phyloP scores from a whole-genome alignment of 176 grass and related monocot genomes.

The Triticum dicoccoides region DNA sequence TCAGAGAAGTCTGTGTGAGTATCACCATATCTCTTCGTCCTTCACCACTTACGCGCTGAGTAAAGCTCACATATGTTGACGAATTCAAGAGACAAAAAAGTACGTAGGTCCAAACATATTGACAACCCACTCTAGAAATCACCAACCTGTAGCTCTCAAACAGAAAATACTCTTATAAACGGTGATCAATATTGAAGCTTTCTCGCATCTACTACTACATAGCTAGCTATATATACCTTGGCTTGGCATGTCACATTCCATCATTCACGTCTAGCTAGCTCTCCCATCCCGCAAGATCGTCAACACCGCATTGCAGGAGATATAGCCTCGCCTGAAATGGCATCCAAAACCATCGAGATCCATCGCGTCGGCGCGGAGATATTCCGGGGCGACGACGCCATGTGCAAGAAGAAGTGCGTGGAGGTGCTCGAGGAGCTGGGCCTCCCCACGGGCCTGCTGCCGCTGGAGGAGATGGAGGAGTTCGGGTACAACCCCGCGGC shows the following conservation, averaged over 20 bases:
- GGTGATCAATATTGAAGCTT: background rate
- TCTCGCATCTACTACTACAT: background rate
- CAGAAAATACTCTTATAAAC: background rate
- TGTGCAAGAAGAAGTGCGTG: constrained; percentile 27
- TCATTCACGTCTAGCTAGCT: background rate
- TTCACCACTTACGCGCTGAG: background rate
- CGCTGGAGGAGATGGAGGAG: constrained; percentile 35
- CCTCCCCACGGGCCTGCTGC: constrained; percentile 33
- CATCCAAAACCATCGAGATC: background rate
- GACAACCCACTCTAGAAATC: background rate
- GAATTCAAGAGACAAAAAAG: background rate
- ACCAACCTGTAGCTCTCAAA: background rate
- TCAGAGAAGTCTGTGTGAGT: background rate
- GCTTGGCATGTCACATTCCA: background rate
- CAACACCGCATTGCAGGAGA: background rate
- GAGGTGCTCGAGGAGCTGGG: constrained; percentile 23
- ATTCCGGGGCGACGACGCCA: background rate
- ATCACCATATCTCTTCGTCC: background rate
- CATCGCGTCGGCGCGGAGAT: background rate
- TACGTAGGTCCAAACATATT: background rate
- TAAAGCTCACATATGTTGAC: background rate
- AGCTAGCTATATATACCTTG: background rate
- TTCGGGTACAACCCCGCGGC: constrained; percentile 17
- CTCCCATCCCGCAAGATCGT: background rate
- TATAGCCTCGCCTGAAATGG: background rate